phyloP scores from a whole-genome alignment of 805 yeast genomes.

The Teunomyces kruisii region DNA sequence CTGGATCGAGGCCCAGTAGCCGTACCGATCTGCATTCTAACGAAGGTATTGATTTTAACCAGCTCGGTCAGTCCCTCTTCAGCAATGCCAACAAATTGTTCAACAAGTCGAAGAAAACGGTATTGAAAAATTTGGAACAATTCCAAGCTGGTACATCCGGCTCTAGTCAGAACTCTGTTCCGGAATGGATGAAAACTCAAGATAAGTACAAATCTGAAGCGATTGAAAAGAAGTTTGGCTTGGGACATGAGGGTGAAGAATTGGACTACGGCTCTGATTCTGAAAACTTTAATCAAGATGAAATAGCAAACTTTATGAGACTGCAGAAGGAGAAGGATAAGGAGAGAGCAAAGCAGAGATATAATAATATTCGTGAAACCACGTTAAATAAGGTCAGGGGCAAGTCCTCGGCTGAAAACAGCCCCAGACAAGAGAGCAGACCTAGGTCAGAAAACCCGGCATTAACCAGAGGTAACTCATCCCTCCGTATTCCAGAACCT shows the following conservation, averaged over 20 bases:
- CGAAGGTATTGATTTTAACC: constrained; percentile 34
- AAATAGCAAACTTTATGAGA: constrained; percentile 39
- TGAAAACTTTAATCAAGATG: constrained; percentile 45
- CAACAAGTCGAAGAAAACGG: constrained; percentile 57
- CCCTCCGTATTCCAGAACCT: not conserved
- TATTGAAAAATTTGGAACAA: constrained; percentile 62
- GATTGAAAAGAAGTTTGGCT: constrained; percentile 24
- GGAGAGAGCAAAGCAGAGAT: constrained; percentile 30
- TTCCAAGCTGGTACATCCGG: constrained; percentile 34
- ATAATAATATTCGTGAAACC: constrained; percentile 15
- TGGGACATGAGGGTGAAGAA: constrained; percentile 36
- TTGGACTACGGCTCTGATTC: constrained; percentile 46
- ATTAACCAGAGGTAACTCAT: not conserved
- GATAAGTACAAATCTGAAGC: constrained; percentile 45
- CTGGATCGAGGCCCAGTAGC: not conserved
- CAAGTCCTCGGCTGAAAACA: not conserved
- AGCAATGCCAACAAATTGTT: constrained; percentile 60
- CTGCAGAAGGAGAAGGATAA: constrained; percentile 36
- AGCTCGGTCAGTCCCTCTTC: constrained; percentile 54
- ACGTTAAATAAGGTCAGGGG: constrained; percentile 13
- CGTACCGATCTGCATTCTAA: not conserved
- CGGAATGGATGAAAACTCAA: constrained; percentile 76
- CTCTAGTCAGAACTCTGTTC: constrained; percentile 30
- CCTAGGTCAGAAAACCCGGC: not conserved
- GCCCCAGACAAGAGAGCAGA: not conserved